phyloP scores from a whole-genome alignment of 495 filamentous ascomycete species.

The Lentithecium fluviatile region DNA sequence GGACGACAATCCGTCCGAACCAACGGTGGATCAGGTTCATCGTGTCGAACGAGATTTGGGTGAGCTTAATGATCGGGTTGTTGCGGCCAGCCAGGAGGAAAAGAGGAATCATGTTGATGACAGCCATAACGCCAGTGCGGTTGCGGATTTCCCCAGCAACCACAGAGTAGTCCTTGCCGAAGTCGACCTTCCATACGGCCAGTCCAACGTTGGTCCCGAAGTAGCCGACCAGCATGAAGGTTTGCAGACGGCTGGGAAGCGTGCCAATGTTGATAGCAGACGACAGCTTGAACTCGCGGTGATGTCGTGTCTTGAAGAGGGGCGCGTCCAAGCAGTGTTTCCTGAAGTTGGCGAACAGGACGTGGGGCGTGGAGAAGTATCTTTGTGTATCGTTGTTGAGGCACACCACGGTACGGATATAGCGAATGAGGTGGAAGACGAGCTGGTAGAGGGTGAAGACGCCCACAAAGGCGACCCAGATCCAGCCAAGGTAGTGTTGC shows the following conservation, averaged over 20 bases:
- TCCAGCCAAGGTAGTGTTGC: constrained; percentile 31
- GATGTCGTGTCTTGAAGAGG: constrained; percentile 76
- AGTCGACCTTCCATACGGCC: constrained; percentile 61
- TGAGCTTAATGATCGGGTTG: constrained; percentile 66
- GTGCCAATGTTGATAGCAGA: constrained; percentile 78
- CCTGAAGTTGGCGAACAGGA: constrained; percentile 56
- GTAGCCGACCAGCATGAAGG: constrained; percentile 65
- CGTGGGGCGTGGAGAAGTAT: constrained; percentile 49
- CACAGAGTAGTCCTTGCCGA: constrained; percentile 45
- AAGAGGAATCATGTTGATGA: constrained; percentile 77
- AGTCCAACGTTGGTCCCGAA: constrained; percentile 63
- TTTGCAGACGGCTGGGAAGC: constrained; percentile 80
- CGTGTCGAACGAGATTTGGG: constrained; percentile 91
- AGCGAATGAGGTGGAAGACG: constrained; percentile 35
- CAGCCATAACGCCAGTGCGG: constrained; percentile 70
- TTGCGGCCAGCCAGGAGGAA: constrained; percentile 67
- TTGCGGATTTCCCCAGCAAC: constrained; percentile 66
- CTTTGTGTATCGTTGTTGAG: constrained; percentile 40
- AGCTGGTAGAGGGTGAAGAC: constrained; percentile 34
- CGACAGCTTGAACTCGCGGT: constrained; percentile 78
- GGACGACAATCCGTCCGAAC: constrained; percentile 82
- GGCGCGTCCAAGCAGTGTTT: constrained; percentile 81
- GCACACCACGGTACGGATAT: constrained; percentile 38
- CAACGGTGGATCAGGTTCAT: constrained; percentile 95
- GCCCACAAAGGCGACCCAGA: constrained; percentile 32